Evolutionary conservation across 441 rosid species (phyloP).

Genomic region (Bocquillonia castaneifolia): DNA sequence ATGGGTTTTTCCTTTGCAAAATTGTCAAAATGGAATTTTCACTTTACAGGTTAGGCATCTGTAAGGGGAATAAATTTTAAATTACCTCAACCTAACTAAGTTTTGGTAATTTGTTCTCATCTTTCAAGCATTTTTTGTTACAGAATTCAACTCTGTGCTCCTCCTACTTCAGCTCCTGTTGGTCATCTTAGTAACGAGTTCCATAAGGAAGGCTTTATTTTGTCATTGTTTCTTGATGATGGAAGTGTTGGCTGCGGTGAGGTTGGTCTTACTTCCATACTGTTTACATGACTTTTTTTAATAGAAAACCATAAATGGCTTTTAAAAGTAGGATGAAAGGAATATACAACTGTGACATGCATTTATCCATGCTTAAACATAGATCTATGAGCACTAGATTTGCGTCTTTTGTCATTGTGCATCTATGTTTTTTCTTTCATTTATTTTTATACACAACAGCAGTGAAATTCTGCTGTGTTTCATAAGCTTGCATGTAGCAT

Average conservation of each 20-base stretch:
- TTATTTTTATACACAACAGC: background rate
- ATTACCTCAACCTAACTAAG: background rate
- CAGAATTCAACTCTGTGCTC: constrained; percentile 72
- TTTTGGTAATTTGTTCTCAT: background rate
- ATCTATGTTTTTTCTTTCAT: background rate
- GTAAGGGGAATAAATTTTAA: constrained; percentile 5
- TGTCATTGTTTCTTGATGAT: constrained; percentile 77
- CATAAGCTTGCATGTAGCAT: background rate
- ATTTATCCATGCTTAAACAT: background rate
- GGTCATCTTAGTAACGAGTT: constrained; percentile 32
- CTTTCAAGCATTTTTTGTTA: constrained; percentile 20
- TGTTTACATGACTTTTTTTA: background rate
- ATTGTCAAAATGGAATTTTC: constrained; percentile 59
- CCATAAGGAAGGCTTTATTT: constrained; percentile 73
- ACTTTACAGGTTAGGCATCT: constrained; percentile 57
- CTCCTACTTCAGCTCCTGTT: constrained; percentile 50
- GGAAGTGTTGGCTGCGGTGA: constrained; percentile 83
- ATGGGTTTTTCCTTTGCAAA: constrained; percentile 34
- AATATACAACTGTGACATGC: background rate
- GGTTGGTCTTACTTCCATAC: constrained; percentile 43
- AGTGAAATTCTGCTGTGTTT: background rate
- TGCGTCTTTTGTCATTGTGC: background rate
- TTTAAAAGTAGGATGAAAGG: background rate
- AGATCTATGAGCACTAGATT: background rate
- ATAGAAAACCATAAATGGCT: background rate